Base-by-base conservation (phyloP, 306 rosid genomes). In the Vigna hirtella region DNA sequence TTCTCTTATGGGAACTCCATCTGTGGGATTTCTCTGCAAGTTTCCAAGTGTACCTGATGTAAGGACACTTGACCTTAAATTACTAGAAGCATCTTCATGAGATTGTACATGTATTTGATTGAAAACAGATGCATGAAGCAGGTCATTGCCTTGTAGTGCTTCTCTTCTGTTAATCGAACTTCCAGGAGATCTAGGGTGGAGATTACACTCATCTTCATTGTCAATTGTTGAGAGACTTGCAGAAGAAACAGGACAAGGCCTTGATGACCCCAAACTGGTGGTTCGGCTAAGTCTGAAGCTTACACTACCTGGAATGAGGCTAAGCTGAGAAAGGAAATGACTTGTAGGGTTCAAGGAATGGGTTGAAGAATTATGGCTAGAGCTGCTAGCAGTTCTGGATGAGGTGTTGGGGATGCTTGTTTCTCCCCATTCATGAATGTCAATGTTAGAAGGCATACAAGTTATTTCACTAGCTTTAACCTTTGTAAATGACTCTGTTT, bases 241-340 rank as follows among this genome's bases (percentile, higher is more conserved):
- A 15, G 96, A 78, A 83, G 97, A 82, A 76, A 86, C 72, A 69
- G 94, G 91, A 73, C 70, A 82, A 79, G 90, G 86, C 81, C 82
- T 85, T 42, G 94, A 89, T 34, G 94, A 91, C 58, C 97, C 93
- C 79, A 91, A 83, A 80, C 94, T 89, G 70, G 84, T 80, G 22
- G 97, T 87, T 83, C 97, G 85, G 83, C 91, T 91, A 28, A 93
- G 82, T 76, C 97, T 87, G 83, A 89, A 93, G 93, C 91, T 91
- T 63, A 89, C 32, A 51, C 83, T 89, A 40, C 90, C 89, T 3
- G 98, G 97, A 78, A 86, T 77, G 79, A 88, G 81, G 80, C 95
- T 89, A 79, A 89, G 84, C n/a, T 88, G 88, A 64, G 98, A 91
- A 84, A 93, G 91, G 80, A 89, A 87, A 66, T 83, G 85, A 78